Base-by-base conservation (phyloP, 306 rosid genomes). In the Acacia acuminata region DNA sequence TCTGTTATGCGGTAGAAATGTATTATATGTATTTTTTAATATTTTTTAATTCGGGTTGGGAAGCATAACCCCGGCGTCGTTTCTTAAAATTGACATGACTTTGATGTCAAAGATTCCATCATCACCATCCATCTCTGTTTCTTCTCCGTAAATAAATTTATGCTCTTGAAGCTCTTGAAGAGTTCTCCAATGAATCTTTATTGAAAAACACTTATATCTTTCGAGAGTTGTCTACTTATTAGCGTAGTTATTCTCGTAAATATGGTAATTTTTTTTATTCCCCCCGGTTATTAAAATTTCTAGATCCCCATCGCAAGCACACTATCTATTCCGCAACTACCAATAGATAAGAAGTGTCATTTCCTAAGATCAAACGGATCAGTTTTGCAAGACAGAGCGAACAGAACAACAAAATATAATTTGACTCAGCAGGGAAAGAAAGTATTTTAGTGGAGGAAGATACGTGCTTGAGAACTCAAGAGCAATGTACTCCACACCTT, bases 301-400 rank as follows among this genome's bases (percentile, higher is more conserved):
- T n/a, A n/a, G n/a, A n/a, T n/a, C n/a, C n/a, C n/a, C n/a, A n/a
- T n/a, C n/a, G n/a, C n/a, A 6, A 38, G 7, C 8, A 38, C 8
- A 6, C 8, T 38, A 0, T 38, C 1, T 0, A 38, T 38, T 38
- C 42, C 1, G 42, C 1, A 0, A 1, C 7, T 38, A 6, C 1
- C 8, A 1, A 1, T 1, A 38, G 1, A 38, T 38, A 38, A 38
- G 42, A 38, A 38, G 42, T 1, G 8, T 1, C 8, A 38, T 8
- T 38, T 4, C 42, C n/a, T 6, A 38, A 0, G 5, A 38, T 38
- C 6, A 38, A 38, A 38, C 8, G 2, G 42, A 38, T 38, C 42
- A 0, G 6, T 38, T 0, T 0, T 6, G 8, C 1, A 38, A 38
- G 7, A 38, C 1, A 38, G 1, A 8, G 7, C 0, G 8, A 38